phyloP scores from a whole-genome alignment of 108 stramenopile genomes.

The Seminavis robusta region DNA sequence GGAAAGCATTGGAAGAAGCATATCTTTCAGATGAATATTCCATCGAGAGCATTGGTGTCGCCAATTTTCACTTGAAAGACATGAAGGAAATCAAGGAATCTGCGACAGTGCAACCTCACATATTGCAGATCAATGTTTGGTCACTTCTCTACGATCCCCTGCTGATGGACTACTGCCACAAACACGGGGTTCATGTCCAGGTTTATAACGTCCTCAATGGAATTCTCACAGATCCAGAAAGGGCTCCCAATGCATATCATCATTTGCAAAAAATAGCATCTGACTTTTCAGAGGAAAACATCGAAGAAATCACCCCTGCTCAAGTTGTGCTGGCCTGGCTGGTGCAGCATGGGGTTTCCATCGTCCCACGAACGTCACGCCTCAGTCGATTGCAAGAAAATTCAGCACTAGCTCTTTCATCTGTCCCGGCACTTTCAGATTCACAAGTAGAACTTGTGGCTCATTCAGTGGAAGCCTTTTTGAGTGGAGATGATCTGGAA shows the following conservation, averaged over 20 bases:
- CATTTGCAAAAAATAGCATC: conserved; percentile 26
- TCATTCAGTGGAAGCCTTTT: conserved; percentile 32
- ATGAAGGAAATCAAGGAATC: conserved; percentile 40
- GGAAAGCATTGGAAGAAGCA: conserved; percentile 77
- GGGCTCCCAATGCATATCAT: conserved; percentile 34
- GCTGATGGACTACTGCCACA: conserved; percentile 47
- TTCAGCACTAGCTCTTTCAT: conserved; percentile 29
- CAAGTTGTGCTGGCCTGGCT: conserved; percentile 55
- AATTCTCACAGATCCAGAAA: conserved; percentile 13
- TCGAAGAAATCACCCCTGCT: conserved; percentile 17
- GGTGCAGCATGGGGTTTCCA: conserved; percentile 43
- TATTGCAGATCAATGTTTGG: conserved; percentile 78
- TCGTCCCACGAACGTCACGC: conserved; percentile 49
- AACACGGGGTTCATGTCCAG: conserved; percentile 53
- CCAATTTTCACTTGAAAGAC: conserved; percentile 79
- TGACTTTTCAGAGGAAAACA: conserved; percentile 12
- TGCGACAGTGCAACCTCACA: conserved; percentile 49
- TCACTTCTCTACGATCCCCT: conserved; percentile 60
- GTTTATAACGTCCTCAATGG: conserved; percentile 74
- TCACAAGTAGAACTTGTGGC: conserved; percentile 34
- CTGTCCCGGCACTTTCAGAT: conserved; percentile 35
- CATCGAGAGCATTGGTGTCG: conserved; percentile 81
- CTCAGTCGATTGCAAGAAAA: conserved; percentile 39
- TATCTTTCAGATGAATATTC: conserved; percentile 26
- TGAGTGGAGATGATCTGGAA: conserved; percentile 46